phyloP scores from a whole-genome alignment of 2,329 filamentous ascomycete genomes.

The Aspergillus ibericus region DNA sequence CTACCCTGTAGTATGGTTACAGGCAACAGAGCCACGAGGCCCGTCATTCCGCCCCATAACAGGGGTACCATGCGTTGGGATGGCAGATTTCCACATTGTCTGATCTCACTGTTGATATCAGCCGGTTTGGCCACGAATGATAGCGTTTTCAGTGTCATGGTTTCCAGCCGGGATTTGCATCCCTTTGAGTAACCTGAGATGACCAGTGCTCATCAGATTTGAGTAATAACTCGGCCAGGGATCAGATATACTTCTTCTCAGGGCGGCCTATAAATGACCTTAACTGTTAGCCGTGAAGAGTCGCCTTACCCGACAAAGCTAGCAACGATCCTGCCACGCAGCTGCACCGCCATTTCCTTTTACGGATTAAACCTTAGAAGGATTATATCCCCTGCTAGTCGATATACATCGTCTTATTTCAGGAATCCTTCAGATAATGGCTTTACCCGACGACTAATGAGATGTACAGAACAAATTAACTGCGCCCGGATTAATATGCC shows the following conservation, averaged over 20 bases:
- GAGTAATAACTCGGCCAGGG: background rate
- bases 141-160: background rate
- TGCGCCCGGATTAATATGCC: constrained; percentile 4
- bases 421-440: background rate
- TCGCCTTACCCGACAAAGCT: background rate
- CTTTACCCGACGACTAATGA: background rate
- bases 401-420: background rate
- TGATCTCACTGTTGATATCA: constrained; percentile 1
- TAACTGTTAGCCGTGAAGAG: background rate
- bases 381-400: background rate
- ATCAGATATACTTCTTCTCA: background rate
- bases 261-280: background rate
- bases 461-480: background rate
- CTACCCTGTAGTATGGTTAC: background rate
- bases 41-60: background rate
- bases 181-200: background rate
- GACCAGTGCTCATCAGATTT: background rate
- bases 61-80: constrained; percentile 11
- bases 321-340: background rate
- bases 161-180: background rate
- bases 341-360: background rate
- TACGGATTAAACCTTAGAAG: background rate
- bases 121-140: background rate
- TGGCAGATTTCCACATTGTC: constrained; percentile 9
- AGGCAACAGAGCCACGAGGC: constrained; percentile 2